A percentile compares a stretch with the other conserved stretches of the same genome.
Conservation (phyloP, 176 grass and related monocot species). For the Triticum timopheevii region DNA sequence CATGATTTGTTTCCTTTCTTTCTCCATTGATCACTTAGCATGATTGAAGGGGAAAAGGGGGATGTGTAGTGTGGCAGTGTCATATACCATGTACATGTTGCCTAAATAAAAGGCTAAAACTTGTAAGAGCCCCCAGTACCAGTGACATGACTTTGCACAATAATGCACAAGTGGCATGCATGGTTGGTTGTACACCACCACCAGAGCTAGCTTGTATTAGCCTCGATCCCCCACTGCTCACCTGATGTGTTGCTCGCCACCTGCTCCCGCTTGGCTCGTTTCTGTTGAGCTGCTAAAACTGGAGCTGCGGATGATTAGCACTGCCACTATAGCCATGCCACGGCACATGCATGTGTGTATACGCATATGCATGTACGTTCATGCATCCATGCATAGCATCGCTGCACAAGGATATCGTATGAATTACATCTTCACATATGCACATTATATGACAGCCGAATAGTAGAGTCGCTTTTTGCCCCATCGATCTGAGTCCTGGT, state of each 20-base stretch:
- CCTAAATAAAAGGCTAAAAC: slow-evolving; percentile 10
- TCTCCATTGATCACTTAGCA: slow-evolving; percentile 22
- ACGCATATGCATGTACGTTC: background rate
- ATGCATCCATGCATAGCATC: background rate
- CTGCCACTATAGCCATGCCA: slow-evolving; percentile 11
- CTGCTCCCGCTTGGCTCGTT: background rate
- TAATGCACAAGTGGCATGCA: slow-evolving; percentile 33
- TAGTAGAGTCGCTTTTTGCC: background rate
- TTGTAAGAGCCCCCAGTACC: background rate
- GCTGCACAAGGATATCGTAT: background rate
- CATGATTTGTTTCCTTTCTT: slow-evolving; percentile 13
- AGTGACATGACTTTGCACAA: slow-evolving; percentile 33
- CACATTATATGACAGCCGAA: background rate
- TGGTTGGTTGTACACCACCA: slow-evolving; percentile 31
- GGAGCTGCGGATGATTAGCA: background rate
- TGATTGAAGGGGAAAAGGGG: slow-evolving; percentile 1
- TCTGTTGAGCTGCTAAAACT: slow-evolving; percentile 19
- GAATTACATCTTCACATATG: background rate
- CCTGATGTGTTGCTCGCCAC: slow-evolving; percentile 37
- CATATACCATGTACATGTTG: slow-evolving; percentile 34
- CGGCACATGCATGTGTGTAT: background rate
- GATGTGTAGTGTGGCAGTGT: background rate
- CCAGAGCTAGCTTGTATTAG: background rate
- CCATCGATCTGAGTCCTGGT: background rate
- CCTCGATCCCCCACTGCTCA: slow-evolving; percentile 21